phyloP scores from a whole-genome alignment of 164 flowering plant genomes.

The Echeveria elegans region DNA sequence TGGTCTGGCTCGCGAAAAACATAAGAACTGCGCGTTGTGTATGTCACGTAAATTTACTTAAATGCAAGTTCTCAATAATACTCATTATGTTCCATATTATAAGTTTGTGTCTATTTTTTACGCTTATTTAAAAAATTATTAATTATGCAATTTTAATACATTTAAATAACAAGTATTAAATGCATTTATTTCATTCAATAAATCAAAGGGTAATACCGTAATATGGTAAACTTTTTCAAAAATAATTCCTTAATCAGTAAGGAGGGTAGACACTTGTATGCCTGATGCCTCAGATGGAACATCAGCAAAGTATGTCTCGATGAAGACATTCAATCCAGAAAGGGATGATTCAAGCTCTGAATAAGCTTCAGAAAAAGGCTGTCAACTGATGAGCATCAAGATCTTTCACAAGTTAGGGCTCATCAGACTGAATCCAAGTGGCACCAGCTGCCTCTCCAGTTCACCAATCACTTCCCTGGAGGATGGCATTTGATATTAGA shows the following conservation, averaged over 20 bases:
- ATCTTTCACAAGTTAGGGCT: conserved; percentile 54
- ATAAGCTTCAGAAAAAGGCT: conserved; percentile 52
- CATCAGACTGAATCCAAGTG: conserved; percentile 68
- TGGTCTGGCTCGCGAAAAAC: neutral
- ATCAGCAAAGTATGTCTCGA: conserved; percentile 63
- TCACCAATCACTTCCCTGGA: conserved; percentile 58
- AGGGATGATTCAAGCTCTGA: conserved; percentile 45
- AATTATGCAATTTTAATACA: too few relatives aligned
- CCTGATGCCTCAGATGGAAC: conserved; percentile 47
- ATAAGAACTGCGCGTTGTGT: neutral
- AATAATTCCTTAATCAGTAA: too few relatives aligned
- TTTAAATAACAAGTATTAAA: too few relatives aligned
- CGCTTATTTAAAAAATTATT: too few relatives aligned
- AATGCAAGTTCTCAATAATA: too few relatives aligned
- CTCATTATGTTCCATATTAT: too few relatives aligned
- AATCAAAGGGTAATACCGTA: too few relatives aligned
- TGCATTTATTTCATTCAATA: too few relatives aligned
- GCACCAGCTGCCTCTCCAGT: conserved; percentile 69
- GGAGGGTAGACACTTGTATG: too few relatives aligned
- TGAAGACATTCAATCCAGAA: conserved; percentile 45
- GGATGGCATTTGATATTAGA: neutral
- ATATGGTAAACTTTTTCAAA: too few relatives aligned
- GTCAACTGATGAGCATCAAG: conserved; percentile 49
- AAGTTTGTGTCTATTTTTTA: too few relatives aligned
- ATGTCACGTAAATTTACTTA: too few relatives aligned